A percentile compares a stretch with the other conserved stretches of the same genome.
phyloP scores from a whole-genome alignment of 805 yeast genomes.

The Wickerhamomyces tratensis region DNA sequence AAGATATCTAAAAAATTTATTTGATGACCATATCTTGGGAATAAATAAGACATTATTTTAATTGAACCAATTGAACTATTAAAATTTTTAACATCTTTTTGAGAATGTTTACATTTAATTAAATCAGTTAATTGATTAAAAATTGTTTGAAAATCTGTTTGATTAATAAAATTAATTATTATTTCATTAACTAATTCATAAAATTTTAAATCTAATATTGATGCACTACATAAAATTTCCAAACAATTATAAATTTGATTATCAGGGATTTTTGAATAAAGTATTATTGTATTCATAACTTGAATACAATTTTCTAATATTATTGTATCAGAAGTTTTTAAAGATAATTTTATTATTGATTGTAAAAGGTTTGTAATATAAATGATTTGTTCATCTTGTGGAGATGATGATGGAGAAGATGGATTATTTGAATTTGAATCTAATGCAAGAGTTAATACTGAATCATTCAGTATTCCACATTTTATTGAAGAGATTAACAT shows the following conservation, averaged over 20 bases:
- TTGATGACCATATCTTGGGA: constrained; percentile 17
- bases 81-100: constrained; percentile 13
- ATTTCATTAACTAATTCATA: constrained; percentile 27
- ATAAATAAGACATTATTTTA: constrained; percentile 23
- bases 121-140: constrained; percentile 9
- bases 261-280: constrained; percentile 37
- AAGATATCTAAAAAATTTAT: constrained; percentile 23
- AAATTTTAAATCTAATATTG: constrained; percentile 26
- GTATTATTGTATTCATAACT: constrained; percentile 32
- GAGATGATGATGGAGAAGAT: neutral
- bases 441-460: neutral
- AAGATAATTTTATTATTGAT: constrained; percentile 26
- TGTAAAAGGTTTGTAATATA: constrained; percentile 26
- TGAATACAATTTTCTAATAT: constrained; percentile 30
- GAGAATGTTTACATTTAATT: constrained; percentile 6
- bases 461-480: neutral
- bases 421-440: constrained; percentile 1
- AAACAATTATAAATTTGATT: constrained; percentile 26
- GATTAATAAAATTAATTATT: constrained; percentile 23
- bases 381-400: neutral
- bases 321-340: constrained; percentile 25
- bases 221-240: constrained; percentile 36
- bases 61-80: constrained; percentile 30
- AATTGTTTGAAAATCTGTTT: constrained; percentile 5
- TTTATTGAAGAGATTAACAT: constrained; percentile 16